Evolutionary conservation across 2,329 filamentous ascomycete genomes (phyloP).

Genomic region (Sporothrix inflata): DNA sequence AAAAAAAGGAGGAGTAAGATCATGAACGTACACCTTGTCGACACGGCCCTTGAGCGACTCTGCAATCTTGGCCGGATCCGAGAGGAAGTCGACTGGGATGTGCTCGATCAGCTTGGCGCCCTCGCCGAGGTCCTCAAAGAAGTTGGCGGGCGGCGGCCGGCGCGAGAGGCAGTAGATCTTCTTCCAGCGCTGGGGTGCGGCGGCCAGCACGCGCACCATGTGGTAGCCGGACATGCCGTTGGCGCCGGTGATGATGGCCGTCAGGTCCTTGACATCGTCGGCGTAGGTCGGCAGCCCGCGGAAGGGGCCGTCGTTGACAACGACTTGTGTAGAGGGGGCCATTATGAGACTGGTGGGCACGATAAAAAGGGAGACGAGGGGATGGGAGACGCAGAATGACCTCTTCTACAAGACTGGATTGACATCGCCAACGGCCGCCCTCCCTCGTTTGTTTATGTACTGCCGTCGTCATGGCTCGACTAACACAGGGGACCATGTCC

Average conservation of each 20-base stretch:
- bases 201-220: conserved; percentile 53
- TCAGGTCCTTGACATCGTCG: conserved; percentile 18
- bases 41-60: conserved; percentile 12
- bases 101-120: conserved; percentile 46
- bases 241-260: conserved; percentile 22
- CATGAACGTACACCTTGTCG: not conserved
- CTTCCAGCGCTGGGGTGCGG: conserved; percentile 52
- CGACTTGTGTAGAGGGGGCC: conserved; percentile 13
- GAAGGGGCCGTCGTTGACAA: conserved; percentile 18
- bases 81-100: conserved; percentile 45
- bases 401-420: not conserved
- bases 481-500: not conserved
- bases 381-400: not conserved
- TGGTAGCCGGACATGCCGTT: conserved; percentile 26
- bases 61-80: conserved; percentile 39
- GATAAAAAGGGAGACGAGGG: not conserved
- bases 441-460: conserved; percentile 20
- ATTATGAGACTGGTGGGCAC: not conserved
- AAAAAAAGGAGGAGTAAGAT: not conserved
- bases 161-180: conserved; percentile 56
- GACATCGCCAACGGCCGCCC: too few relatives aligned
- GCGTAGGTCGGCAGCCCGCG: conserved; percentile 15
- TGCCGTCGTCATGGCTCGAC: conserved; percentile 9
- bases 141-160: conserved; percentile 46
- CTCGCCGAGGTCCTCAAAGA: conserved; percentile 37